Conservation (phyloP, 106 monocot species). For the Narthecium ossifragum region DNA sequence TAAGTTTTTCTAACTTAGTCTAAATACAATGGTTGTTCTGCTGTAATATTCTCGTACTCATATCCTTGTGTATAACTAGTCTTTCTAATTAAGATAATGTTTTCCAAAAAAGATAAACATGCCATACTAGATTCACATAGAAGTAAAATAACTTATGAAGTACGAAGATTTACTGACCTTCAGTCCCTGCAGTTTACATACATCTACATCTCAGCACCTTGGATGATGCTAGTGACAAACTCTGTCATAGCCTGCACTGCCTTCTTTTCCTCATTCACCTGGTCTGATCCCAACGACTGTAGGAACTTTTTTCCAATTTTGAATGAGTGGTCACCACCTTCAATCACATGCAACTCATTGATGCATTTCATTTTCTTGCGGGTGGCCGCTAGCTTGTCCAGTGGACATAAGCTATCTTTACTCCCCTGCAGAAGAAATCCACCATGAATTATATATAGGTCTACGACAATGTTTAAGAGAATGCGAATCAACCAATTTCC, state of each 20-base stretch:
- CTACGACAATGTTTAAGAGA: not conserved
- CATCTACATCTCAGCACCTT: not conserved
- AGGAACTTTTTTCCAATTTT: conserved; percentile 76
- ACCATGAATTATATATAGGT: not conserved
- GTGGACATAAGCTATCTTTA: conserved; percentile 72
- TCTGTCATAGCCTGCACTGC: conserved; percentile 47
- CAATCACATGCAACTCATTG: conserved; percentile 66
- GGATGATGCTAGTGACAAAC: conserved; percentile 29
- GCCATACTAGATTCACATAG: too few relatives aligned
- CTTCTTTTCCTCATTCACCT: conserved; percentile 52
- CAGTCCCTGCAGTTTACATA: too few relatives aligned
- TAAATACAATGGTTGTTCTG: too few relatives aligned
- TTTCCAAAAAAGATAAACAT: too few relatives aligned
- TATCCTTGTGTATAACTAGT: too few relatives aligned
- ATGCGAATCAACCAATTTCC: not conserved
- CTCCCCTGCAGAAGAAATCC: conserved; percentile 46
- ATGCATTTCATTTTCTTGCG: conserved; percentile 67
- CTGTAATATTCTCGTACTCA: too few relatives aligned
- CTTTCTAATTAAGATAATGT: too few relatives aligned
- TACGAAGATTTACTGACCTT: too few relatives aligned
- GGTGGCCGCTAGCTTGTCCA: conserved; percentile 53
- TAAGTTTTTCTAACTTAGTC: too few relatives aligned
- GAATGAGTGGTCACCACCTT: conserved; percentile 86
- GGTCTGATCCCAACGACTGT: conserved; percentile 41
- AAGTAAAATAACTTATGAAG: too few relatives aligned